Evolutionary conservation across 441 rosid species (phyloP), one percentile per base, ranked within the genome.

Genomic region (Flueggea neowawraea): DNA sequence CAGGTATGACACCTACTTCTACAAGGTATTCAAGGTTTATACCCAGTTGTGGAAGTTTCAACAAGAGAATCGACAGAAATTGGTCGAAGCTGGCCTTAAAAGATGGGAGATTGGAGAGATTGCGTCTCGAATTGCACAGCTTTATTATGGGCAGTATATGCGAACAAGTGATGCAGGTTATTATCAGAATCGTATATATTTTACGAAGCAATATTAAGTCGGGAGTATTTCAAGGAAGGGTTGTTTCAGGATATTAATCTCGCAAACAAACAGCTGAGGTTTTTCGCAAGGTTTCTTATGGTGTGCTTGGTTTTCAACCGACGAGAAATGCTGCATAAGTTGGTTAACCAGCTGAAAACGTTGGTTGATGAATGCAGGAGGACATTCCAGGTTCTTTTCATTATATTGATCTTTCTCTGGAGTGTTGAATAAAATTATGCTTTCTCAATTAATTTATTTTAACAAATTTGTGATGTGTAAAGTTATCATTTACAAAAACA

Each of bases 71-170:
- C 70, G 99, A 60, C 95, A 85, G 80, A 88, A 90, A 75, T 81
- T 94, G 61, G 93, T 90, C 32, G 99, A 94, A 63, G 75, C 95
- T 5, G 99, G 99, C 62, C 93, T 94, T 49, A 90, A 88, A 83
- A 80, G 97, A 72, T 89, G 96, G 91, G 99, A 94, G 84, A 94
- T 94, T 58, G 99, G 99, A 2, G 97, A 94, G 82, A 94, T 90
- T 11, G 96, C 99, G 0, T 94, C 97, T 50, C 81, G 99, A 11
- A 94, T 94, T 65, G 97, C 87, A 7, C 99, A 90, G 80, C 95
- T 90, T n/a, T 89, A 94, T 72, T 94, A 87, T 65, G 97, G 96
- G 55, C 99, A 94, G 60, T 94, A 94, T 62, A 87, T 90, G 99
- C 72, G 90, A 66, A 87, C 99, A 0, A 87, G 99, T 52, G 97